Base-by-base conservation (phyloP, 2,329 filamentous ascomycete species). In the Juglanconis oblonga region DNA sequence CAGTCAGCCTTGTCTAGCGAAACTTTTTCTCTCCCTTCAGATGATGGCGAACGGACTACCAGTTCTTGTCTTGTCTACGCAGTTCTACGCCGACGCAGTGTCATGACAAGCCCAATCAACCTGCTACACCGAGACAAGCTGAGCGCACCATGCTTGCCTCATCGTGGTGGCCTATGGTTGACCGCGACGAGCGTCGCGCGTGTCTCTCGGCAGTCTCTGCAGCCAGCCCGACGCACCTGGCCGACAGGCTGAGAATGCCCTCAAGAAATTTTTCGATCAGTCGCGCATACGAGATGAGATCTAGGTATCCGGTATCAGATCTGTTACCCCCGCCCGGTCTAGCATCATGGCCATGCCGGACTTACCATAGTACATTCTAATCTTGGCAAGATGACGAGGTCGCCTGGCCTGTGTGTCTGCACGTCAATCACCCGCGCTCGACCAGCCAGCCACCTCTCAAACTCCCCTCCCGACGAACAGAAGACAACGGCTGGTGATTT, bases 381-480 rank as follows among this genome's bases (percentile, higher is more conserved):
- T n/a, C 33, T 55, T 38, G 44, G 33, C 53, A 35, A 48, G 56
- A 40, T 53, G 32, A 53, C 33, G 53, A 48, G 44, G 33, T 32
- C 8, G 44, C n/a, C 8, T 31, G 5, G 44, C n/a, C 1, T 29
- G 33, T 11, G 29, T 48, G 47, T 45, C 49, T 38, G 17, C 33
- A 14, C 49, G 51, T 44, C 54, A 62, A 62, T 59, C 60, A 53
- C 32, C 24, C 33, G n/a, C 31, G 53, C 32, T 49, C 49, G 40
- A 38, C 38, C 36, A 53, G 44, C 31, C 32, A 55, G 44, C 31
- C 32, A 55, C 47, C 61, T 49, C 56, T 62, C 56, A 55, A 44
- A 44, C 59, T 57, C 24, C 44, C 52, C 44, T 56, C 35, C 53
- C 29, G 52, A 54, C 57, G 56, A 36, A 35, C 40, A 52, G 57